phyloP scores from a whole-genome alignment of 2,329 filamentous ascomycete genomes.

The Fusarium papillatum region DNA sequence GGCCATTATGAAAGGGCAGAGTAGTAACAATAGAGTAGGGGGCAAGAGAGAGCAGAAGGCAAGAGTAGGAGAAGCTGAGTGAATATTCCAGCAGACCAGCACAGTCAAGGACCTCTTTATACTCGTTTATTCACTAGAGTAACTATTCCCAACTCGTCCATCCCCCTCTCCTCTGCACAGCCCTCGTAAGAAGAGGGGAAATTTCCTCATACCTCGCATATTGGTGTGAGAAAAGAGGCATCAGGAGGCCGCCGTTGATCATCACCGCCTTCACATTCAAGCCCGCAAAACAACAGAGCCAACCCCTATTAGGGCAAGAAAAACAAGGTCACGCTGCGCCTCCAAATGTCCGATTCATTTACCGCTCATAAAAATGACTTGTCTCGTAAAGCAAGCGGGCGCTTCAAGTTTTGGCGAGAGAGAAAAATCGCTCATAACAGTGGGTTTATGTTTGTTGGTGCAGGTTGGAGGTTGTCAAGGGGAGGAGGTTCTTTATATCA shows the following conservation, averaged over 20 bases:
- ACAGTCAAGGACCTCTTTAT: slow-evolving; percentile 23
- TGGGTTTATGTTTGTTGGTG: not conserved
- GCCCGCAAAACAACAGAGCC: not conserved
- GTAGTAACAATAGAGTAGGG: not conserved
- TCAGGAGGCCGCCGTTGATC: slow-evolving; percentile 6
- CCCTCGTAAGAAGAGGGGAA: slow-evolving; percentile 16
- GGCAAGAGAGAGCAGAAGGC: not conserved
- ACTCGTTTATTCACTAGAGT: slow-evolving; percentile 8
- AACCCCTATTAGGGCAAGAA: slow-evolving; percentile 6
- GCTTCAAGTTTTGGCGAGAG: not conserved
- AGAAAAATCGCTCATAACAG: slow-evolving; percentile 36
- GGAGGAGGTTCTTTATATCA: slow-evolving; percentile 24
- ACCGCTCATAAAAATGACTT: not conserved
- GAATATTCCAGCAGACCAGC: slow-evolving; percentile 13
- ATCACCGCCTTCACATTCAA: not conserved
- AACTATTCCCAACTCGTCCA: slow-evolving; percentile 29
- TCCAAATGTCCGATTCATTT: slow-evolving; percentile 11
- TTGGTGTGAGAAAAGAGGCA: not conserved
- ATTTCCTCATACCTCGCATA: slow-evolving; percentile 15
- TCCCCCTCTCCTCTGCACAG: slow-evolving; percentile 9
- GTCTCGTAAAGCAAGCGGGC: slow-evolving; percentile 20
- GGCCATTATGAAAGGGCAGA: slow-evolving; percentile 17
- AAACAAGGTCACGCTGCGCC: slow-evolving; percentile 19
- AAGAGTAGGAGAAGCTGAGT: slow-evolving; percentile 19
- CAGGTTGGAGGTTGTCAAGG: slow-evolving; percentile 29